Percentiles rank a stretch among this genome's conserved stretches.
phyloP scores from a whole-genome alignment of 139 green algal genomes.

The Micractinium conductrix region DNA sequence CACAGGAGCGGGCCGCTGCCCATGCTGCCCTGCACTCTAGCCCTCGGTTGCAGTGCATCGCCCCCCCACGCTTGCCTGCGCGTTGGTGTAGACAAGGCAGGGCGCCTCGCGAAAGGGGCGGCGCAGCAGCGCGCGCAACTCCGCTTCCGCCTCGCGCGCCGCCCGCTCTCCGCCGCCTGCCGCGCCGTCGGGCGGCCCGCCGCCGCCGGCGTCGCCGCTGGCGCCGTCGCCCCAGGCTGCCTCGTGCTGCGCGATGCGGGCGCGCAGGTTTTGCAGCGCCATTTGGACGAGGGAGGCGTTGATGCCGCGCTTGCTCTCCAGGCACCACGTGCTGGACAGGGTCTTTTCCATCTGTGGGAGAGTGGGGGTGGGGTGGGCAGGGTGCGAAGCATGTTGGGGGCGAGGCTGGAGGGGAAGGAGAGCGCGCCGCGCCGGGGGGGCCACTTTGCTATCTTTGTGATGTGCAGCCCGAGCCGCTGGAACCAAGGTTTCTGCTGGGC shows the following conservation, averaged over 20 bases:
- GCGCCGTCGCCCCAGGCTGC: neutral
- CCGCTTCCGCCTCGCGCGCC: neutral
- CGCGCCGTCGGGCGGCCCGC: neutral
- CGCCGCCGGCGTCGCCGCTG: no score
- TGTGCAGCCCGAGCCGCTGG: no score
- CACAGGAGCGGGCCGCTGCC: neutral
- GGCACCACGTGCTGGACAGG: slow-evolving; percentile 3
- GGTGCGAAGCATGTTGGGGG: neutral
- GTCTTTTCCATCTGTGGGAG: slow-evolving; percentile 21
- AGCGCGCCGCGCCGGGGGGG: no score
- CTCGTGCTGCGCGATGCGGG: slow-evolving; percentile 1
- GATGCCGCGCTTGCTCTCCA: slow-evolving; percentile 1
- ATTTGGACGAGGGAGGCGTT: slow-evolving; percentile 9
- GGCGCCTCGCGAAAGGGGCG: neutral
- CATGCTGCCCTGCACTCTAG: neutral
- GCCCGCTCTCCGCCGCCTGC: neutral
- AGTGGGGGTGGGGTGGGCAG: neutral
- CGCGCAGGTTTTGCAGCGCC: slow-evolving; percentile 22
- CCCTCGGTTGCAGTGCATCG: neutral
- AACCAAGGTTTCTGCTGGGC: no score
- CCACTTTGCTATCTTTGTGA: no score
- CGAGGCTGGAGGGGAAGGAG: neutral
- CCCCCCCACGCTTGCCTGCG: no score
- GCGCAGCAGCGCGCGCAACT: slow-evolving; percentile 1
- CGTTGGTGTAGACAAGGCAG: no score